Evolutionary conservation across 2,329 filamentous ascomycete genomes (phyloP).

Genomic region (Remersonia thermophila): DNA sequence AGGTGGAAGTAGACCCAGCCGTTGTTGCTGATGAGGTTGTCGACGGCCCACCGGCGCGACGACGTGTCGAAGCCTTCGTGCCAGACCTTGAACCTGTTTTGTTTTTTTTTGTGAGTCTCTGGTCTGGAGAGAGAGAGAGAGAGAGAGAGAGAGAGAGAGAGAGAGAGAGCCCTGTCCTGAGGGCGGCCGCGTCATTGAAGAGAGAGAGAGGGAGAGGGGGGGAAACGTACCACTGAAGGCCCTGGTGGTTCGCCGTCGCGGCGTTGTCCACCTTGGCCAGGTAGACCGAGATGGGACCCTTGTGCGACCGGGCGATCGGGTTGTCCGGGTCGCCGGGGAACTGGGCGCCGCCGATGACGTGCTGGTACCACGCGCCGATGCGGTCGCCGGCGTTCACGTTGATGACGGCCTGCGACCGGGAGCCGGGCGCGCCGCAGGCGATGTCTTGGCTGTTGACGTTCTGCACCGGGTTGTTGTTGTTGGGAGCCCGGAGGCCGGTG

Average conservation of each 20-base stretch:
- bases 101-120: too few relatives aligned
- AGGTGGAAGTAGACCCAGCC: constrained; percentile 38
- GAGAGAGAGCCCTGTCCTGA: too few relatives aligned
- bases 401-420: constrained; percentile 31
- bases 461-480: constrained; percentile 40
- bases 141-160: too few relatives aligned
- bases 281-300: constrained; percentile 42
- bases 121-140: too few relatives aligned
- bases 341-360: constrained; percentile 42
- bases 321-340: constrained; percentile 36
- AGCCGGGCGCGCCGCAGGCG: constrained; percentile 35
- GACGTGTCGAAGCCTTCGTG: constrained; percentile 34
- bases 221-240: constrained; percentile 28
- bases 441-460: constrained; percentile 37
- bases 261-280: constrained; percentile 41
- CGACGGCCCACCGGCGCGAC: constrained; percentile 35
- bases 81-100: constrained; percentile 38
- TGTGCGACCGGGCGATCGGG: constrained; percentile 42
- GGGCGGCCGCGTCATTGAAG: too few relatives aligned
- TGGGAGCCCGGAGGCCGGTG: constrained; percentile 34
- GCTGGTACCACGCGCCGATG: constrained; percentile 40
- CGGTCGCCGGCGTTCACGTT: constrained; percentile 37
- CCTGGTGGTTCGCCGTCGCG: constrained; percentile 27
- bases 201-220: too few relatives aligned
- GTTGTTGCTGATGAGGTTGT: constrained; percentile 29